These are phyloP conservation scores for Lichtheimia ornata DNA, from an alignment of 371 early-diverging fungal species.

Conservation along the genomic window DNA sequence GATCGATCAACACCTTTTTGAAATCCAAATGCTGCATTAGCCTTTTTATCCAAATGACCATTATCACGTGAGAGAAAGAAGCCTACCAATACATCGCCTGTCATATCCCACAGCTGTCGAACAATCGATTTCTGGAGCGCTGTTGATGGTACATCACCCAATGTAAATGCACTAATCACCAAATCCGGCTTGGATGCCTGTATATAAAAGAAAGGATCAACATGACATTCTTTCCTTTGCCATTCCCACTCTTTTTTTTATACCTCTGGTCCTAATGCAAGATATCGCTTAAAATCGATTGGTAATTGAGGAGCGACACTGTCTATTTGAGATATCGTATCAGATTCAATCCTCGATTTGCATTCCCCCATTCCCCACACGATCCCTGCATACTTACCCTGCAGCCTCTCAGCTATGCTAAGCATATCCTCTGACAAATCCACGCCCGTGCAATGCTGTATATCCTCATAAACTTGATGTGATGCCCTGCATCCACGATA, in stretches of 20 bases:
- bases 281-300: constrained; percentile 64
- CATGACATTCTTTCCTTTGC: background rate
- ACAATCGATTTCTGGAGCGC: constrained; percentile 66
- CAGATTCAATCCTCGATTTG: background rate
- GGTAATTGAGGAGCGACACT: constrained; percentile 12
- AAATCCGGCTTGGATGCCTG: constrained; percentile 61
- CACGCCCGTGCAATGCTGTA: constrained; percentile 65
- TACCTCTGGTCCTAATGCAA: constrained; percentile 56
- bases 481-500: constrained; percentile 63
- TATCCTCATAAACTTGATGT: constrained; percentile 57
- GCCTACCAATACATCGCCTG: constrained; percentile 73
- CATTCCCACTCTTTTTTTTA: background rate
- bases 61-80: background rate
- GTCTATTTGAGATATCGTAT: constrained; percentile 13
- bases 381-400: constrained; percentile 16
- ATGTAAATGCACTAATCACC: constrained; percentile 73
- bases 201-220: background rate
- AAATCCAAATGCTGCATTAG: too few species aligned
- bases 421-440: constrained; percentile 87
- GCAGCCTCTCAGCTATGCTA: constrained; percentile 58
- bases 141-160: constrained; percentile 74
- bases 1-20: constrained; percentile 74
- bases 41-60: background rate
- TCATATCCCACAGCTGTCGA: constrained; percentile 77
- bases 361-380: too few species aligned